Conservation (phyloP, 2,329 filamentous ascomycete genomes). For the Onygenales sp. region DNA sequence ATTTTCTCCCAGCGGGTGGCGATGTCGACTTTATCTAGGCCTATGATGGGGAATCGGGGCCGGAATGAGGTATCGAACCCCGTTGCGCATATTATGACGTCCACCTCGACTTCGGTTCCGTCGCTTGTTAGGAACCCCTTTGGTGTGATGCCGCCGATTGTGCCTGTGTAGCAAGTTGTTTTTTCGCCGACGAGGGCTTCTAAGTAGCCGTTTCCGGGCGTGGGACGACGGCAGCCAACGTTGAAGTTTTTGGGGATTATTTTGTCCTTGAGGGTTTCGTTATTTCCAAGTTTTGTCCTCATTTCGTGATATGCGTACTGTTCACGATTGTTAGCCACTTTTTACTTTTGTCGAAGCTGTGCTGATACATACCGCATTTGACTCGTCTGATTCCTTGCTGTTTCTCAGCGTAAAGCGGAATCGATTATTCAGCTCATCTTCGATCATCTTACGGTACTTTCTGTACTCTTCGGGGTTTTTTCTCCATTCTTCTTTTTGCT, state of each 20-base stretch:
- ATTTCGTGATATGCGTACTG: constrained; percentile 11
- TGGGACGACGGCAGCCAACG: constrained; percentile 28
- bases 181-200: constrained; percentile 16
- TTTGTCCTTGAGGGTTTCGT: constrained; percentile 8
- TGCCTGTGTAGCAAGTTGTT: constrained; percentile 8
- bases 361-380: constrained; percentile 6
- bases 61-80: constrained; percentile 23
- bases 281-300: constrained; percentile 9
- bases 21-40: constrained; percentile 7
- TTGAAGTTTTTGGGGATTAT: constrained; percentile 20
- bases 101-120: constrained; percentile 15
- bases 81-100: constrained; percentile 27
- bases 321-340: neutral
- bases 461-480: constrained; percentile 17
- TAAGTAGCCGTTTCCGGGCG: constrained; percentile 30
- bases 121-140: constrained; percentile 12
- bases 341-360: neutral
- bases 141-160: constrained; percentile 7
- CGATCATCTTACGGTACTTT: constrained; percentile 25
- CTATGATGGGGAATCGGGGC: constrained; percentile 5
- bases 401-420: constrained; percentile 12
- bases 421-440: constrained; percentile 17
- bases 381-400: constrained; percentile 12
- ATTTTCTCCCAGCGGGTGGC: constrained; percentile 8
- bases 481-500: constrained; percentile 21